Evolutionary conservation across 805 yeast genomes (phyloP), one percentile per base, ranked within the genome.

Genomic region (Scheffersomyces amazonensis): DNA sequence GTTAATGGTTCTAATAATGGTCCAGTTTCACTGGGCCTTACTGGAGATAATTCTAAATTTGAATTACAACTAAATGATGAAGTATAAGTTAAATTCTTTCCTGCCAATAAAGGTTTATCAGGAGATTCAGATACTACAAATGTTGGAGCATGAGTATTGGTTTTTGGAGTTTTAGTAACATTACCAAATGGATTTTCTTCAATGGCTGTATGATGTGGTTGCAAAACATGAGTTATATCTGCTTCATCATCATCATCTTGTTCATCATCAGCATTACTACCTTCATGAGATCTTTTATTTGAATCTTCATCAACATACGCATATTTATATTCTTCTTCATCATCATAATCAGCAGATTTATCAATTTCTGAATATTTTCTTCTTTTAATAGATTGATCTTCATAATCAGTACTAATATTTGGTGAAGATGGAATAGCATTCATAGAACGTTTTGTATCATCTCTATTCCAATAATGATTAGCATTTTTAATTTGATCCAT

Each of bases 1-100:
- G 85, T 78, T 35, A 78, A 57, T 11, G 87, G 86, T 55, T 80
- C 85, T 34, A 81, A 61, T 31, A 81, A 58, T 5, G 87, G 86
- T 1, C 86, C 87, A 3, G 83, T 75, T 40, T 78, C 83, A 39
- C 70, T 68, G 5, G 74, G 64, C 44, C 77, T 68, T 32, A 78
- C 52, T 7, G 87, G 87, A 17, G 82, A 77, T 16, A 81, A 56
- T 50, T 81, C 87, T 44, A 81, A 71, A 50, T 76, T 81, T 18
- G 83, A 77, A 47, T 71, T 75, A 49, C 84, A 78, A 54, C 83
- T 80, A 58, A 81, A 81, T 10, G 84, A 78, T 17, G 84, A 80
- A 3, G 85, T 76, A 52, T 77, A 78, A 8, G 78, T 73, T 32
- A 73, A 55, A 46, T 62, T 62, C 41, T 65, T 66, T 16, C 67